Evolutionary conservation across 768 basidiomycete species (phyloP).

Genomic region (Boletus reticulatus): DNA sequence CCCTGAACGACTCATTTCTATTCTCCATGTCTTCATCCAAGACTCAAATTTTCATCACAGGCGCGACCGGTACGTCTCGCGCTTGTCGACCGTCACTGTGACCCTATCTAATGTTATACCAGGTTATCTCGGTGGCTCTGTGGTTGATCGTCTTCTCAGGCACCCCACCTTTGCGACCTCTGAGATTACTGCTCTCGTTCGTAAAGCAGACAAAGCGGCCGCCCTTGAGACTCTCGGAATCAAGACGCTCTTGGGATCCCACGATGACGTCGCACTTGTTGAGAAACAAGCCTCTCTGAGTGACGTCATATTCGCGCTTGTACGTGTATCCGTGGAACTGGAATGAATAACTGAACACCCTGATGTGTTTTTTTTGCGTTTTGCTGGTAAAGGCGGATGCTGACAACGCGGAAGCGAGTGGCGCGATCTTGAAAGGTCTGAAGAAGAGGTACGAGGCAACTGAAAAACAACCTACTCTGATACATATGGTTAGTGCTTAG

Average conservation of each 20-base stretch:
- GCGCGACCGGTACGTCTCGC: conserved; percentile 16
- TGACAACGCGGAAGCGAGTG: conserved; percentile 44
- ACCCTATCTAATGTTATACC: background rate
- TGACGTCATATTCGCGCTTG: conserved; percentile 42
- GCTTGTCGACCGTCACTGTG: background rate
- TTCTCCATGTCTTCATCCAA: conserved; percentile 4
- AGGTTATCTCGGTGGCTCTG: conserved; percentile 37
- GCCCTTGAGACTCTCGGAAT: conserved; percentile 23
- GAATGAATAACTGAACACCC: too few species aligned
- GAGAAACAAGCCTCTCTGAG: conserved; percentile 43
- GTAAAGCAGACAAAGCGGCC: conserved; percentile 27
- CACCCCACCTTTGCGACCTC: conserved; percentile 22
- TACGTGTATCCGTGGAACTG: conserved; percentile 14
- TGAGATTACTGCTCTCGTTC: conserved; percentile 28
- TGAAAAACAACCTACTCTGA: conserved; percentile 45
- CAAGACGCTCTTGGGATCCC: conserved; percentile 40
- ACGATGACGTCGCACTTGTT: conserved; percentile 41
- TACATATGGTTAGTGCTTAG: conserved; percentile 54
- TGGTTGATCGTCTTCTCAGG: conserved; percentile 30
- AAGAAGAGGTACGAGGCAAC: conserved; percentile 44
- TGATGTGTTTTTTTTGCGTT: too few species aligned
- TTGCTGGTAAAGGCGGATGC: conserved; percentile 37
- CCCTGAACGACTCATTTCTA: too few species aligned
- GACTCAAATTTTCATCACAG: conserved; percentile 20
- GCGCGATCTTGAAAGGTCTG: conserved; percentile 51